Evolutionary conservation across 2,329 filamentous ascomycete genomes (phyloP), one percentile per base, ranked within the genome.

Genomic region (Stromatinia cepivora): DNA sequence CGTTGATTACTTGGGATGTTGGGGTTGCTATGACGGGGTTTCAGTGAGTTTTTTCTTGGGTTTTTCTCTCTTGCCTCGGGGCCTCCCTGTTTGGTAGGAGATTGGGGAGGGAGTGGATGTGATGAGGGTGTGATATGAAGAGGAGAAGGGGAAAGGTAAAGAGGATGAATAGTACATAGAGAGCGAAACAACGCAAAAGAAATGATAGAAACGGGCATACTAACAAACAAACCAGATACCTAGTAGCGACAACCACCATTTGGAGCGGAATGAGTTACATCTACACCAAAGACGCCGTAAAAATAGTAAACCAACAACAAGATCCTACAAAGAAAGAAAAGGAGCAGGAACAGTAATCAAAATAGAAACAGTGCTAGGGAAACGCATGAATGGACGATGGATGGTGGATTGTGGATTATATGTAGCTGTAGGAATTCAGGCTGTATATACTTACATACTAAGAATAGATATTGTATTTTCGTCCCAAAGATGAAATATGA

Each of bases 201-300:
- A 25, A 9, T 45, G 9, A 62, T 66, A 76, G 83, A 75, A 76
- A 80, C 69, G 6, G 8, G 10, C 8, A 52, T 9, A 39, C 17
- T 63, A 28, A 63, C 34, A 52, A 28, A 74, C 73, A 79, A 74
- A 76, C 20, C 79, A 94, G 75, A 77, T 94, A 92, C 75, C 80
- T 96, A 20, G 94, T 99, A 3, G 94, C 93, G 0, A 87, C 85
- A 0, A 99, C 95, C 5, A 99, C 95, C 0, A 81, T 97, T 8
- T 98, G 94, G 92, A 97, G 93, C 72, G 95, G 95, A 10, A 84
- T 94, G 20, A 97, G 94, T 79, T 99, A 99, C 79, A 85, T 97
- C 9, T 96, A 90, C 78, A 92, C 88, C 74, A 97, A 95, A 79
- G 91, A 97, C 75, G 94, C 93, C 0, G 94, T 98, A 45, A 96